Evolutionary conservation across 2,329 filamentous ascomycete genomes (phyloP), one percentile per base, ranked within the genome.

Genomic region (Cercospora zeina): DNA sequence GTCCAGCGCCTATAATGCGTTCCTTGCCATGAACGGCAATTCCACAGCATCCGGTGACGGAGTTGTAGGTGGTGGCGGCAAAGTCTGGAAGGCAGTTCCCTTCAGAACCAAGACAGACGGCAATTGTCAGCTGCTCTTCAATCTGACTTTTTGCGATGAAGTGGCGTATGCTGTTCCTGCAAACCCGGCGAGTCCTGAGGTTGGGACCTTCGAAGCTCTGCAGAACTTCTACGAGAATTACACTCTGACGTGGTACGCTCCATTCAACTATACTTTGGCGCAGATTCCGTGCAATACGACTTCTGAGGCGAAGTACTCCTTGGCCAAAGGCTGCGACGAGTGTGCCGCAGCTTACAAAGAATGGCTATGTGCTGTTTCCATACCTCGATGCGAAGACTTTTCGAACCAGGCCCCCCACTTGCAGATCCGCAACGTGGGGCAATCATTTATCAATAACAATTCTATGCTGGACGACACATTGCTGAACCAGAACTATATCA

Each of bases 351-450:
- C 91, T 8, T 99, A 99, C 82, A 97, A 96, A 75, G 82, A 87
- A 71, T 99, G 95, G 95, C 87, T 99, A 19, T 99, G 95, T 79
- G 89, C 91, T 24, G 92, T 97, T 30, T 89, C 87, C 14, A 95
- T 99, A 65, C 95, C 95, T 1, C 89, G 93, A 31, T 99, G 95
- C 79, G 88, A 91, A 71, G 93, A 97, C 77, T 95, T 90, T 70
- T 85, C 82, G 55, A 85, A 81, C 54, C 70, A 75, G 1, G 79
- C 81, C 13, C 58, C 80, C 1, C 86, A 79, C 71, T 82, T 91
- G 2, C 84, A 87, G 63, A 80, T 83, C 19, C 89, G 95, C 50
- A 95, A 93, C 71, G 83, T 91, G 58, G 85, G 81, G 33, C 85
- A 75, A 56, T 19, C 62, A 1, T 73, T 71, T 60, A 63, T 67